A percentile compares a stretch with the other conserved stretches of the same genome.
Conservation (phyloP, 176 grass and related monocot genomes). For the Bromus sterilis region DNA sequence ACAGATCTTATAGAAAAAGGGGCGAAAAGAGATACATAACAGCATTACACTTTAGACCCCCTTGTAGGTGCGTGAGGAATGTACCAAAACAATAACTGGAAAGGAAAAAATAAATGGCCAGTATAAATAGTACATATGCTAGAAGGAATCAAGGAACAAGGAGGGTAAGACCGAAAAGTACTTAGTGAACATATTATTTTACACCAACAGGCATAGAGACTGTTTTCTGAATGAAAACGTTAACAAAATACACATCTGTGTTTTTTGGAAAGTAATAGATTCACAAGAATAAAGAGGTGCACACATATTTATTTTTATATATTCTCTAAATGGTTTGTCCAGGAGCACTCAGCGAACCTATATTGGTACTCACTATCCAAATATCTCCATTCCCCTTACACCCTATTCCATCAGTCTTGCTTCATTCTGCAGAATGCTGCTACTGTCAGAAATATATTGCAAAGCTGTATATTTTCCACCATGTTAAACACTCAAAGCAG, state of each 20-base stretch:
- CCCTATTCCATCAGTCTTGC: neutral
- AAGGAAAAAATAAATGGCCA: conserved; percentile 2
- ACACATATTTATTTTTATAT: neutral
- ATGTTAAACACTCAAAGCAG: neutral
- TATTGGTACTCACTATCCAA: conserved; percentile 4
- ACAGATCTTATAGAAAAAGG: conserved; percentile 14
- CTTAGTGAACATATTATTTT: conserved; percentile 11
- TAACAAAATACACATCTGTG: neutral
- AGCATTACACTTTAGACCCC: conserved; percentile 11
- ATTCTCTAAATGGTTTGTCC: neutral
- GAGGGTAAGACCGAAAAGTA: neutral
- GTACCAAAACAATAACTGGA: neutral
- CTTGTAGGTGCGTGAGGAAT: conserved; percentile 18
- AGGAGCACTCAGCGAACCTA: neutral
- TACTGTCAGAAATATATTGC: neutral
- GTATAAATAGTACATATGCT: neutral
- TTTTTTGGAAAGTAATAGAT: conserved; percentile 14
- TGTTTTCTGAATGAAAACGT: neutral
- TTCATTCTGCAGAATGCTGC: neutral
- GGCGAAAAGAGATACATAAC: neutral
- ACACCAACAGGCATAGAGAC: neutral
- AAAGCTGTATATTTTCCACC: neutral
- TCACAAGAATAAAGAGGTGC: neutral
- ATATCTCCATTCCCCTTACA: neutral
- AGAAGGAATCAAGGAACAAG: conserved; percentile 34